Evolutionary conservation across 2,329 filamentous ascomycete species (phyloP).

Genomic region (Coniosporium tulheliwenetii): DNA sequence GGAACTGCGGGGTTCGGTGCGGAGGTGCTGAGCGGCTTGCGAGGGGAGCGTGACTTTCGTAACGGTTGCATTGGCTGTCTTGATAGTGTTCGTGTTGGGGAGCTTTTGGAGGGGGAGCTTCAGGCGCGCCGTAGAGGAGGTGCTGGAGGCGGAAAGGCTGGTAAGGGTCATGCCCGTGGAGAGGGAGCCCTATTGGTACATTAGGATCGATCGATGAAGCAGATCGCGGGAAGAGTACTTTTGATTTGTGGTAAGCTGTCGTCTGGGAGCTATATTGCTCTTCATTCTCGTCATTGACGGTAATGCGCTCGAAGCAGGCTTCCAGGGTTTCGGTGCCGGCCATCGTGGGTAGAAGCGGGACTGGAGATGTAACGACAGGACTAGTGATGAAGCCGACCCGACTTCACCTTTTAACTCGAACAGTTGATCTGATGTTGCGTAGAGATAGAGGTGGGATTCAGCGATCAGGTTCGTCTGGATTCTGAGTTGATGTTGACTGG

Average conservation of each 20-base stretch:
- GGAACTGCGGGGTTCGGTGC: constrained; percentile 21
- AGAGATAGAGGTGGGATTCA: too few species aligned
- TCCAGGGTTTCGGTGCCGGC: constrained; percentile 60
- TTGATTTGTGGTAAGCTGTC: constrained; percentile 52
- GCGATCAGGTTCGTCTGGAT: too few species aligned
- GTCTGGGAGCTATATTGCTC: constrained; percentile 37
- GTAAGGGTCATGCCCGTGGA: constrained; percentile 31
- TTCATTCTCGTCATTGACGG: constrained; percentile 76
- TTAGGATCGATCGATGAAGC: background rate
- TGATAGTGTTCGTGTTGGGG: constrained; percentile 56
- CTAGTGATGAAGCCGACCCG: too few species aligned
- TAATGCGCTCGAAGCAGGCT: constrained; percentile 76
- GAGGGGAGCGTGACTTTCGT: constrained; percentile 53
- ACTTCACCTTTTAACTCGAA: too few species aligned
- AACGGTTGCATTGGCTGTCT: constrained; percentile 32
- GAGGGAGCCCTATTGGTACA: constrained; percentile 23
- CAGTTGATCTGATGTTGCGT: too few species aligned
- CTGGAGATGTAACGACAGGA: too few species aligned
- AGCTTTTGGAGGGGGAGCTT: constrained; percentile 68
- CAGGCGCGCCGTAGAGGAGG: constrained; percentile 37
- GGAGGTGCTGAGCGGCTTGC: constrained; percentile 41
- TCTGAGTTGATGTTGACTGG: too few species aligned
- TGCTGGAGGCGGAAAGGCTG: constrained; percentile 24
- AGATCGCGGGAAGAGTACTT: constrained; percentile 38
- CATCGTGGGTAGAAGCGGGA: too few species aligned